Base-by-base conservation (phyloP, 495 filamentous ascomycete genomes). In the Paragyromitra xinjiangensis region DNA sequence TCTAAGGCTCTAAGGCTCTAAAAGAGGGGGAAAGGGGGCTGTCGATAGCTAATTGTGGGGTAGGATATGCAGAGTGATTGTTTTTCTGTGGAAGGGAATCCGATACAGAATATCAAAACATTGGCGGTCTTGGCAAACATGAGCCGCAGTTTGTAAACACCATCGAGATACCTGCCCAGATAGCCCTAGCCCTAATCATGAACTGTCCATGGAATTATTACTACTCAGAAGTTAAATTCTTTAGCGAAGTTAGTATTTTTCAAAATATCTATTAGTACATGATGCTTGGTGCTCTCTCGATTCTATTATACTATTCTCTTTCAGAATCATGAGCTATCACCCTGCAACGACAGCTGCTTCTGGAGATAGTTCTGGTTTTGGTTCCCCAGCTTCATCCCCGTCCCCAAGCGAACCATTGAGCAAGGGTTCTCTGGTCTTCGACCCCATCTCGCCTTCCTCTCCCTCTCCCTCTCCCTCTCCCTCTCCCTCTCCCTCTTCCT, bases 381-480 rank as follows among this genome's bases (percentile, higher is more conserved):
- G 58, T n/a, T 16, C 14, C 16, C 8, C 58, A 11, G 4, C 48
- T 11, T 2, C 5, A 14, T 9, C 29, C 12, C n/a, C 29, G 5
- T 9, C 29, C 34, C 63, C 61, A 8, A 3, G 3, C 61, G 39
- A 44, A 24, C 61, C 12, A 6, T 19, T 22, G 6, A 29, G 44
- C 24, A n/a, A 2, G 16, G 44, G 11, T 29, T 37, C 50, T 24
- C 2, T 14, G 4, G 14, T 26, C 40, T 50, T 7, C 40, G 6
- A 6, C 3, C 9, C 44, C 12, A 5, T 16, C 14, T 7, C 39
- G 12, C 9, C 48, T 24, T 34, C n/a, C 40, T 16, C 8, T 45
- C 37, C 81, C 67, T 82, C 73, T 34, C 5, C 22, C 63, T 14
- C 81, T 71, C 82, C 71, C 40, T 82, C 81, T 39, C 83, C 82